Conservation (phyloP, 345 rosid species). For the Hibiscus tridactylites region DNA sequence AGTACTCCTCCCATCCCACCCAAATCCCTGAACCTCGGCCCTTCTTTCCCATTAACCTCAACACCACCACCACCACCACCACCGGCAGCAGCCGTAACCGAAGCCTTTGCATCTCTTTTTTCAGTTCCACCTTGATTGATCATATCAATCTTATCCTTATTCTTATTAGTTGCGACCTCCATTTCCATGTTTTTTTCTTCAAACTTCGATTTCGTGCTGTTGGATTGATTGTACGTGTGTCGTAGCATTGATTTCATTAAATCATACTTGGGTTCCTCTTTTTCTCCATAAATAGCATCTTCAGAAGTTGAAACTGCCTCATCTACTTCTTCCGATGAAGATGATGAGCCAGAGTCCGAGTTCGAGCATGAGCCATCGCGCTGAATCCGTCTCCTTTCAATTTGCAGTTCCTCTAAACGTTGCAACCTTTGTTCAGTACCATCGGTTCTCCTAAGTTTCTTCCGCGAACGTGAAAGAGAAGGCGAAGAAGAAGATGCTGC, state of each 20-base stretch:
- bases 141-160: slow-evolving; percentile 28
- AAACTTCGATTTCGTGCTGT: slow-evolving; percentile 18
- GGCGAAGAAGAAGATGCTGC: background rate
- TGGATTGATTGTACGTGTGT: slow-evolving; percentile 27
- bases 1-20: slow-evolving; percentile 65
- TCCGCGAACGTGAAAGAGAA: background rate
- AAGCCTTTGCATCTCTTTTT: slow-evolving; percentile 16
- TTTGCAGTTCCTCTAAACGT: slow-evolving; percentile 34
- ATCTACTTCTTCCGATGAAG: slow-evolving; percentile 18
- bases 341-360: slow-evolving; percentile 18
- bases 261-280: slow-evolving; percentile 54
- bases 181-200: slow-evolving; percentile 53
- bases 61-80: slow-evolving; percentile 10
- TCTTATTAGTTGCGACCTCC: slow-evolving; percentile 42
- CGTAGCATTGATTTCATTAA: slow-evolving; percentile 49
- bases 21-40: slow-evolving; percentile 69
- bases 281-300: slow-evolving; percentile 41
- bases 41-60: slow-evolving; percentile 30
- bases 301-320: slow-evolving; percentile 53
- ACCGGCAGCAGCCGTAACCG: slow-evolving; percentile 1
- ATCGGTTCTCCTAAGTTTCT: slow-evolving; percentile 31
- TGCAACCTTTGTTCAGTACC: slow-evolving; percentile 38
- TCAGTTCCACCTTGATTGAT: background rate
- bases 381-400: slow-evolving; percentile 18
- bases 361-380: slow-evolving; percentile 1